Evolutionary conservation across 805 yeast species (phyloP).

Genomic region (Tetrapisispora fleetii): DNA sequence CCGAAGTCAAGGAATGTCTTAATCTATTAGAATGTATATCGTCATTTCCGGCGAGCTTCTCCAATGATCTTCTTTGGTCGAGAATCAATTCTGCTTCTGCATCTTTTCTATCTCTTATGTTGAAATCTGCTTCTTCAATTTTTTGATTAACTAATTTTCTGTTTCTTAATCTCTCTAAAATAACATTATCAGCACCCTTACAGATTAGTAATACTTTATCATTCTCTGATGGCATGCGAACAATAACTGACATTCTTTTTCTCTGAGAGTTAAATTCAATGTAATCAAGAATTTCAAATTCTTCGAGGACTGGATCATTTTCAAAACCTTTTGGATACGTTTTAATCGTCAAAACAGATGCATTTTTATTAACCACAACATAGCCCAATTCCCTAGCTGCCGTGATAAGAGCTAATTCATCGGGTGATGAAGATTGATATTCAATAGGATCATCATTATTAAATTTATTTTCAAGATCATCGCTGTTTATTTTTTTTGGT

Average conservation of each 20-base stretch:
- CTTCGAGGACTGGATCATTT: slow-evolving; percentile 49
- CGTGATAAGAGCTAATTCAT: slow-evolving; percentile 83
- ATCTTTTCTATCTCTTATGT: slow-evolving; percentile 52
- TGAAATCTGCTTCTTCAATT: slow-evolving; percentile 49
- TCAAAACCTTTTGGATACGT: slow-evolving; percentile 80
- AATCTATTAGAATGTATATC: slow-evolving; percentile 24
- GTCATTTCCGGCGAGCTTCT: slow-evolving; percentile 22
- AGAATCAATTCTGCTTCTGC: slow-evolving; percentile 70
- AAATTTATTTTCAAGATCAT: slow-evolving; percentile 2
- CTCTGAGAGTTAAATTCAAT: slow-evolving; percentile 82
- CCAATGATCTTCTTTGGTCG: slow-evolving; percentile 43
- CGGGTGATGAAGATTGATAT: slow-evolving; percentile 94
- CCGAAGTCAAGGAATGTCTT: slow-evolving; percentile 24
- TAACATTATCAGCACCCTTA: slow-evolving; percentile 93
- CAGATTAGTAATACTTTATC: slow-evolving; percentile 66
- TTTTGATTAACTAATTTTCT: slow-evolving; percentile 51
- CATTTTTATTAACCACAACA: slow-evolving; percentile 63
- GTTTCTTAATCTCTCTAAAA: slow-evolving; percentile 60
- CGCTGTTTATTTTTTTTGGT: slow-evolving; percentile 42
- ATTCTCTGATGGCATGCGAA: slow-evolving; percentile 54
- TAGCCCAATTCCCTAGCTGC: slow-evolving; percentile 96
- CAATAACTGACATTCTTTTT: slow-evolving; percentile 89
- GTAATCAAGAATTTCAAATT: slow-evolving; percentile 64
- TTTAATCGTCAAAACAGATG: slow-evolving; percentile 51
- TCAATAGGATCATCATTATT: slow-evolving; percentile 40